A percentile compares a stretch with the other conserved stretches of the same genome.
These are phyloP conservation scores for Ustilago nuda DNA, from an alignment of 1,284 basidiomycete genomes.

Conservation along the genomic window DNA sequence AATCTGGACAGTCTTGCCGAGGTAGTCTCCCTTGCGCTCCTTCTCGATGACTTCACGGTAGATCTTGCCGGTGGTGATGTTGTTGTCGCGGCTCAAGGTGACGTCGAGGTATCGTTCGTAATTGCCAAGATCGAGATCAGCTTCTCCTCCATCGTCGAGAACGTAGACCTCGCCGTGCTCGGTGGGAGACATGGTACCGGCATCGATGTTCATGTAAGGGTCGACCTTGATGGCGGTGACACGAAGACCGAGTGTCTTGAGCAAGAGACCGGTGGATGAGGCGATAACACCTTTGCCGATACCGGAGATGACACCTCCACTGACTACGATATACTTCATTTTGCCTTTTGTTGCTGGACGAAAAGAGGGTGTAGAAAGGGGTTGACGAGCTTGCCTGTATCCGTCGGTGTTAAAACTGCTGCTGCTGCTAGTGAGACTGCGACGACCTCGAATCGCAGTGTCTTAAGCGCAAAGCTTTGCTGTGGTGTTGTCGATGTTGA, in stretches of 20 bases:
- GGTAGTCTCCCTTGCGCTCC: slow-evolving; percentile 95
- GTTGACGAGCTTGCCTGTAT: slow-evolving; percentile 1
- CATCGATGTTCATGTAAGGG: slow-evolving; percentile 99
- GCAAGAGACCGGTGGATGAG: slow-evolving; percentile 93
- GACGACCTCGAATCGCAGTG: slow-evolving; percentile 54
- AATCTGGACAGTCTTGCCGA: slow-evolving; percentile 98
- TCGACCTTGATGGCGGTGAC: slow-evolving; percentile 99
- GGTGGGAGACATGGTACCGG: slow-evolving; percentile 97
- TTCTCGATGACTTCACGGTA: slow-evolving; percentile 97
- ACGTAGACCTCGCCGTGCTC: slow-evolving; percentile 99
- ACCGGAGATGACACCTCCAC: slow-evolving; percentile 71
- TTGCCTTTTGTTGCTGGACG: slow-evolving; percentile 14
- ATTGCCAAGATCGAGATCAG: slow-evolving; percentile 96
- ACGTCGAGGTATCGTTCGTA: slow-evolving; percentile 98
- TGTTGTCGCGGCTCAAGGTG: slow-evolving; percentile 92
- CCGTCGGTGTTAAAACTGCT: slow-evolving; percentile 13
- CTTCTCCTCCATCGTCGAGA: slow-evolving; percentile 97
- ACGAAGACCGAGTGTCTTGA: slow-evolving; percentile 94
- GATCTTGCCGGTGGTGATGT: slow-evolving; percentile 98
- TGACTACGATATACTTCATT: slow-evolving; percentile 71
- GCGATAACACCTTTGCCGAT: slow-evolving; percentile 73
- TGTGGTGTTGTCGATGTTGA: slow-evolving; percentile 10
- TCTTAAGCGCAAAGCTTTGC: slow-evolving; percentile 20
- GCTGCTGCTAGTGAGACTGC: slow-evolving; percentile 25
- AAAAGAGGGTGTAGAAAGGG: neutral